These are phyloP conservation scores for Cadophora malorum DNA, from an alignment of 2,329 filamentous ascomycete genomes.

Conservation along the genomic window DNA sequence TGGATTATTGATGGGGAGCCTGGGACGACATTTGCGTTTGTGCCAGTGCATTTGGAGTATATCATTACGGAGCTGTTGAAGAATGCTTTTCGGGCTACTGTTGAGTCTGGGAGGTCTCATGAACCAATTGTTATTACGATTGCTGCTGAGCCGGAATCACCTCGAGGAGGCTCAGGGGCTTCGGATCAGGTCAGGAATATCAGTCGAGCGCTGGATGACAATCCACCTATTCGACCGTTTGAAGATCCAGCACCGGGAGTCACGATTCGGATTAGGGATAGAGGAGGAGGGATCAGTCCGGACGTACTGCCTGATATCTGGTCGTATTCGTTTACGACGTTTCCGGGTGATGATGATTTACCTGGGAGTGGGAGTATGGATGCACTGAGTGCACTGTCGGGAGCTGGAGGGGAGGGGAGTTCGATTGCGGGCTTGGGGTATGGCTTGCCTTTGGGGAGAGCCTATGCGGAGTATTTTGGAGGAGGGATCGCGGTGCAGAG, in stretches of 20 bases:
- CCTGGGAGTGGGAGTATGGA: constrained; percentile 61
- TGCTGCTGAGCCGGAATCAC: constrained; percentile 62
- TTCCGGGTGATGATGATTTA: constrained; percentile 66
- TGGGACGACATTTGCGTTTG: constrained; percentile 87
- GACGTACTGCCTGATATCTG: constrained; percentile 87
- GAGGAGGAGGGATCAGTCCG: constrained; percentile 90
- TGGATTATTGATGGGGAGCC: constrained; percentile 85
- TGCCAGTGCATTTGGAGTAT: constrained; percentile 96
- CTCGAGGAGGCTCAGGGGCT: background rate
- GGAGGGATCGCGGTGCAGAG: constrained; percentile 96
- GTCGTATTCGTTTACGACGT: constrained; percentile 98
- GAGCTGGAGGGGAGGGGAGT: constrained; percentile 67
- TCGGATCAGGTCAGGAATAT: background rate
- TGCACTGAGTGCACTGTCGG: constrained; percentile 77
- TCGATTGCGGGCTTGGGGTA: constrained; percentile 95
- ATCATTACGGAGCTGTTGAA: constrained; percentile 96
- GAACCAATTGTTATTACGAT: constrained; percentile 93
- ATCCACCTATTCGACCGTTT: constrained; percentile 57
- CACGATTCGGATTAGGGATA: constrained; percentile 92
- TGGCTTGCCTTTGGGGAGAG: constrained; percentile 85
- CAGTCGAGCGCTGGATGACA: constrained; percentile 6
- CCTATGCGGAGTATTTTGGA: constrained; percentile 98
- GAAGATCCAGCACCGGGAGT: constrained; percentile 79
- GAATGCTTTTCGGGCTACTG: constrained; percentile 92
- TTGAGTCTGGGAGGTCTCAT: constrained; percentile 79